phyloP scores from a whole-genome alignment of 2,329 filamentous ascomycete genomes.

The Alternaria alternata region DNA sequence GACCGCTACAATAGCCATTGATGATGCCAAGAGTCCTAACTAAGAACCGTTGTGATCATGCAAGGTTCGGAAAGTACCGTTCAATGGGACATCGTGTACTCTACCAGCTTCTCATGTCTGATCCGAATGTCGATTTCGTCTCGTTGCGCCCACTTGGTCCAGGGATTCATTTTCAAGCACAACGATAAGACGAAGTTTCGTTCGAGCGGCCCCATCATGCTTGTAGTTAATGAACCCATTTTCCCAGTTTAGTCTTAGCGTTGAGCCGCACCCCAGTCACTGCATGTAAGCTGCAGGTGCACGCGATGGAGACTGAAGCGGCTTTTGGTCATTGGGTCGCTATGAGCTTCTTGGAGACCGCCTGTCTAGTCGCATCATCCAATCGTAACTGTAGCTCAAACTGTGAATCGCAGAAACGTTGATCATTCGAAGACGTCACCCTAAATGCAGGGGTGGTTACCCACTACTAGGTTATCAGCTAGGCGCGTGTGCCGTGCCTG shows the following conservation, averaged over 20 bases:
- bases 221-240: constrained; percentile 25
- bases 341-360: constrained; percentile 7
- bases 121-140: background rate
- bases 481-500: background rate
- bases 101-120: background rate
- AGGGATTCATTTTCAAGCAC: background rate
- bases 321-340: constrained; percentile 18
- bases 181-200: constrained; percentile 3
- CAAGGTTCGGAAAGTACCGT: background rate
- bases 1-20: constrained; percentile 8
- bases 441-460: background rate
- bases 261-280: constrained; percentile 6
- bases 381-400: constrained; percentile 16
- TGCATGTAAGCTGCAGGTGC: constrained; percentile 26
- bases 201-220: constrained; percentile 8
- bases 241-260: constrained; percentile 24
- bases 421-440: background rate
- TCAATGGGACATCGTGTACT: background rate
- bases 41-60: background rate
- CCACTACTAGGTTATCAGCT: background rate
- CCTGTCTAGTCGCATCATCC: constrained; percentile 6
- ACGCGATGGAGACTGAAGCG: constrained; percentile 10
- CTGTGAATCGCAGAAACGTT: background rate
- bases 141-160: background rate
- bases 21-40: constrained; percentile 9